Percentiles rank a stretch among this genome's conserved stretches.
Evolutionary conservation across 805 yeast genomes (phyloP).

Genomic region (Candida sithepensis): DNA sequence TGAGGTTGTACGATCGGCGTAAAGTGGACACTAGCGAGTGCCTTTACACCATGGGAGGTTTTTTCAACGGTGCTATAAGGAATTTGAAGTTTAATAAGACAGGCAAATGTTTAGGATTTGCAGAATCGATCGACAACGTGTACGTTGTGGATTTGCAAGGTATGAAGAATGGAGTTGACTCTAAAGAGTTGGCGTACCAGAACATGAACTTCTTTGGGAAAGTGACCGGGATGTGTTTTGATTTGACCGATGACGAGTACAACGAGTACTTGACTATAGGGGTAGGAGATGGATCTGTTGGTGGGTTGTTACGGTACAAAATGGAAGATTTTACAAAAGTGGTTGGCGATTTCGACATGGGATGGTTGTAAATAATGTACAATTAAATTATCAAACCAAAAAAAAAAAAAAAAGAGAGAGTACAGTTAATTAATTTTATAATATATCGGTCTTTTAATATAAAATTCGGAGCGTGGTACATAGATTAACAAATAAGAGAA

Average conservation of each 20-base stretch:
- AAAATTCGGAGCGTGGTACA: too few species aligned
- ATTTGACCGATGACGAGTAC: conserved; percentile 35
- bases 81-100: conserved; percentile 46
- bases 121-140: conserved; percentile 57
- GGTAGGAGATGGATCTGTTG: conserved; percentile 50
- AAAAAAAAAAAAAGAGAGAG: background rate
- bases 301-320: conserved; percentile 52
- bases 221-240: conserved; percentile 51
- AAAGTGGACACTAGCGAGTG: conserved; percentile 10
- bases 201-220: conserved; percentile 54
- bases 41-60: conserved; percentile 16
- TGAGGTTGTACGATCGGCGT: conserved; percentile 51
- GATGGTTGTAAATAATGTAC: conserved; percentile 13
- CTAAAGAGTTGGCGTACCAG: conserved; percentile 31
- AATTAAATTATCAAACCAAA: background rate
- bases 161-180: background rate
- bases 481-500: too few species aligned
- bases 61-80: conserved; percentile 44
- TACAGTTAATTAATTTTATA: too few species aligned
- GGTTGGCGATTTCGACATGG: conserved; percentile 7
- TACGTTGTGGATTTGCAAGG: conserved; percentile 40
- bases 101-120: conserved; percentile 48
- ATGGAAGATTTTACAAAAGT: conserved; percentile 15
- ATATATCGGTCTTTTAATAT: too few species aligned
- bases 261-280: conserved; percentile 52